Conservation (phyloP, 73 alveolate species). For the Blepharisma stoltei region DNA sequence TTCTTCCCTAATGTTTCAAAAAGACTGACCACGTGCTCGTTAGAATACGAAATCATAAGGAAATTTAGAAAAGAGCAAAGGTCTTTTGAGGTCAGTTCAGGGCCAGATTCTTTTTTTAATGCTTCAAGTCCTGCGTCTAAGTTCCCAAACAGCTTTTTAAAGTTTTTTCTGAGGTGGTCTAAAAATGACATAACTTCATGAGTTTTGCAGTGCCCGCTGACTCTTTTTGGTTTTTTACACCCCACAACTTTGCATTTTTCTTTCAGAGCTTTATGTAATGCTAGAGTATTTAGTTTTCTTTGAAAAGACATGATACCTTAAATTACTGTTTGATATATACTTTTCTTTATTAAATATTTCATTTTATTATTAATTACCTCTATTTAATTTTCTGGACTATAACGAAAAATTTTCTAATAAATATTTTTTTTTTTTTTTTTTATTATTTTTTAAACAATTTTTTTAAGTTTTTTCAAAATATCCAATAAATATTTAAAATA, state of each 20-base stretch:
- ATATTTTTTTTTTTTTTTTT: too few relatives aligned
- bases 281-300: too few relatives aligned
- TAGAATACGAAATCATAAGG: not conserved
- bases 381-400: too few relatives aligned
- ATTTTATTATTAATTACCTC: too few relatives aligned
- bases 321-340: too few relatives aligned
- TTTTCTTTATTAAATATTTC: too few relatives aligned
- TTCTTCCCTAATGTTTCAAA: constrained; percentile 18
- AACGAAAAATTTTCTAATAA: too few relatives aligned
- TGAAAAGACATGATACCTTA: too few relatives aligned
- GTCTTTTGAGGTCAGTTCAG: not conserved
- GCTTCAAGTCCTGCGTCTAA: constrained; percentile 3
- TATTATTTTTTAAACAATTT: too few relatives aligned
- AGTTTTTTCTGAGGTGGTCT: not conserved
- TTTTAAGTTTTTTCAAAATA: too few relatives aligned
- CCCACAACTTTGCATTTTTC: constrained; percentile 4
- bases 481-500: too few relatives aligned
- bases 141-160: constrained; percentile 8
- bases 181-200: constrained; percentile 5
- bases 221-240: not conserved
- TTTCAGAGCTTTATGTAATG: not conserved
- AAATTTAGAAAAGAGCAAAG: constrained; percentile 4
- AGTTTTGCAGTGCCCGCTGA: not conserved
- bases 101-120: not conserved
- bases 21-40: not conserved